Evolutionary conservation across 2,329 filamentous ascomycete species (phyloP).

Genomic region (Dactylellina haptotyla): DNA sequence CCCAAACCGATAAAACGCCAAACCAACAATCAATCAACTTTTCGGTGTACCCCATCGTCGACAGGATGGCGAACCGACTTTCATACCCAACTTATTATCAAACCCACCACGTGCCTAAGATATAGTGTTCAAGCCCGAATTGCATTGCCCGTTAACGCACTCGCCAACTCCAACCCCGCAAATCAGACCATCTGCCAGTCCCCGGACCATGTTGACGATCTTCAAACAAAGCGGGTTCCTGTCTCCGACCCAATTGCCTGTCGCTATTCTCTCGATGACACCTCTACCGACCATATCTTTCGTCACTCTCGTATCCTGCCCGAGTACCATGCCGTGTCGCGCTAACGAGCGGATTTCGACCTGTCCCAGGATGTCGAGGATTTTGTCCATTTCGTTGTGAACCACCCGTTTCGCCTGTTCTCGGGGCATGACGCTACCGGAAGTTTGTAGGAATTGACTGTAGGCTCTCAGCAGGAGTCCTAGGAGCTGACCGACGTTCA

Average conservation of each 20-base stretch:
- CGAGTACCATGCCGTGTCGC: slow-evolving; percentile 40
- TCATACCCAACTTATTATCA: neutral
- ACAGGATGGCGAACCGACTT: too few species aligned
- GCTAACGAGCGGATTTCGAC: slow-evolving; percentile 47
- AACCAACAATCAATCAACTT: neutral
- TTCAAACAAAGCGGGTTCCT: slow-evolving; percentile 49
- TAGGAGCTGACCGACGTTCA: slow-evolving; percentile 50
- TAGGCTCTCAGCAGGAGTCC: slow-evolving; percentile 43
- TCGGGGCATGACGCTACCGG: slow-evolving; percentile 36
- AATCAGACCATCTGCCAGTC: slow-evolving; percentile 37
- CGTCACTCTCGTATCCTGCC: slow-evolving; percentile 29
- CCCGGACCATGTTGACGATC: slow-evolving; percentile 51
- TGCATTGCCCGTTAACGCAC: slow-evolving; percentile 46
- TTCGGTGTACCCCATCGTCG: too few species aligned
- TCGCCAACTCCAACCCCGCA: slow-evolving; percentile 51
- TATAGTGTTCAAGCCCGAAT: slow-evolving; percentile 41
- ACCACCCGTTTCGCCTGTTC: slow-evolving; percentile 34
- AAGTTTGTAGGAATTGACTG: slow-evolving; percentile 46
- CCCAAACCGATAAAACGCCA: slow-evolving; percentile 14
- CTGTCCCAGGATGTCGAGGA: slow-evolving; percentile 50
- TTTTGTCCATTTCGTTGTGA: slow-evolving; percentile 49
- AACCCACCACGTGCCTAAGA: slow-evolving; percentile 1
- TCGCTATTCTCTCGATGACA: slow-evolving; percentile 45
- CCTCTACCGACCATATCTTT: slow-evolving; percentile 52
- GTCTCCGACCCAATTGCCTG: slow-evolving; percentile 49